A percentile compares a stretch with the other conserved stretches of the same genome.
phyloP scores from a whole-genome alignment of 805 yeast species.

The Pichia scutulata region DNA sequence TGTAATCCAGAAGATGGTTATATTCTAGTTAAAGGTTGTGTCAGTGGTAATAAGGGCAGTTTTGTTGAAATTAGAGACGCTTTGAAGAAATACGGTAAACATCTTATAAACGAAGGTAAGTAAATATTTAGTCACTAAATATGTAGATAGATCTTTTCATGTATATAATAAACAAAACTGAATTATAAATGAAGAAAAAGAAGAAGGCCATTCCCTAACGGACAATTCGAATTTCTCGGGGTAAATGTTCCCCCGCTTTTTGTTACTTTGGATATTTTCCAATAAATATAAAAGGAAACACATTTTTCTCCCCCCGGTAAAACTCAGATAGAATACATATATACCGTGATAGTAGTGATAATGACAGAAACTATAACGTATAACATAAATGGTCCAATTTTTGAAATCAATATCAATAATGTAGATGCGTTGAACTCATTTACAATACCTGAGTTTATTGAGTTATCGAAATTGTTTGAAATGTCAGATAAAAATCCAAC shows the following conservation, averaged over 20 bases:
- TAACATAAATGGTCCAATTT: conserved; percentile 17
- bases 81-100: conserved; percentile 36
- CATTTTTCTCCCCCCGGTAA: background rate
- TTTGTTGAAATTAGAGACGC: conserved; percentile 76
- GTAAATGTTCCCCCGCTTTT: background rate
- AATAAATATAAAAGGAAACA: background rate
- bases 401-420: conserved; percentile 55
- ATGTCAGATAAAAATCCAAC: conserved; percentile 55
- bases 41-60: conserved; percentile 81
- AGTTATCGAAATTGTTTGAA: conserved; percentile 50
- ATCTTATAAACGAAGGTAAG: conserved; percentile 14
- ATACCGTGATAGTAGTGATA: too few species aligned
- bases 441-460: conserved; percentile 53
- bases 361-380: conserved; percentile 10
- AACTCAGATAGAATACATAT: too few species aligned
- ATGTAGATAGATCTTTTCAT: background rate
- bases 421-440: conserved; percentile 62
- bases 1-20: conserved; percentile 78
- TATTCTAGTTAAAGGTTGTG: conserved; percentile 77
- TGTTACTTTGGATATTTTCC: background rate
- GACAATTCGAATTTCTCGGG: background rate
- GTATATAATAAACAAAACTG: background rate
- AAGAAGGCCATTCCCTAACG: background rate
- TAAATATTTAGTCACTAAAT: background rate
- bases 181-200: background rate